phyloP scores from a whole-genome alignment of 2,329 filamentous ascomycete species.

The Alternaria alternata region DNA sequence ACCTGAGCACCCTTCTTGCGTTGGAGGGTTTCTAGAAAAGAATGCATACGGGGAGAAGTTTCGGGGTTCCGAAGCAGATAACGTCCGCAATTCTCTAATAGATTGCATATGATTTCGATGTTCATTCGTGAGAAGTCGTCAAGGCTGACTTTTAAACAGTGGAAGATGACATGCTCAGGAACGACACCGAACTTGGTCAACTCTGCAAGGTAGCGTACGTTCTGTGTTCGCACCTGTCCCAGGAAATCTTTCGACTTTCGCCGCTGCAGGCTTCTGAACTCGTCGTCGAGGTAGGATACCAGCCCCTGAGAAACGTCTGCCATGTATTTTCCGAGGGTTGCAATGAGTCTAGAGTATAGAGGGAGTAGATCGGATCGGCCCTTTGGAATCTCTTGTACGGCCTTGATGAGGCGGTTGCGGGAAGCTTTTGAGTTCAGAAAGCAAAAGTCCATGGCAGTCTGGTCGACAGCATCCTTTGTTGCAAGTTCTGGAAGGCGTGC shows the following conservation, averaged over 20 bases:
- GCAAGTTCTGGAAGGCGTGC: conserved; percentile 89
- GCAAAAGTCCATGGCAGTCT: conserved; percentile 94
- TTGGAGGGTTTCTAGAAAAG: conserved; percentile 92
- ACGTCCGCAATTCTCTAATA: conserved; percentile 94
- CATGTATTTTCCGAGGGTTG: conserved; percentile 92
- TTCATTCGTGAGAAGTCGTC: conserved; percentile 99
- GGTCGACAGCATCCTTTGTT: conserved; percentile 89
- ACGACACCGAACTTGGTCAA: conserved; percentile 98
- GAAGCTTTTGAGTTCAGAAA: conserved; percentile 99
- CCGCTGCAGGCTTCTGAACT: conserved; percentile 94
- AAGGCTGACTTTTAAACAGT: conserved; percentile 95
- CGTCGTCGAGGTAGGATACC: conserved; percentile 91
- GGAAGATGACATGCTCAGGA: conserved; percentile 97
- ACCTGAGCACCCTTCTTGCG: conserved; percentile 96
- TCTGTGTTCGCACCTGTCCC: conserved; percentile 89
- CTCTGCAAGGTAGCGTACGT: conserved; percentile 97
- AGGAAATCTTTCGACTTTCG: conserved; percentile 98
- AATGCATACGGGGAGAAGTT: conserved; percentile 89
- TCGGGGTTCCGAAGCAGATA: conserved; percentile 93
- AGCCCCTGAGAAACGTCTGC: conserved; percentile 91
- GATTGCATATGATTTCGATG: conserved; percentile 96
- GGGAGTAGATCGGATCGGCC: conserved; percentile 90
- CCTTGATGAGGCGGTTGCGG: conserved; percentile 90
- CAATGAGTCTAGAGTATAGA: conserved; percentile 89
- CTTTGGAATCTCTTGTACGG: conserved; percentile 92